phyloP scores from a whole-genome alignment of 2,329 filamentous ascomycete genomes.

The Exophiala phaeomuriformis region DNA sequence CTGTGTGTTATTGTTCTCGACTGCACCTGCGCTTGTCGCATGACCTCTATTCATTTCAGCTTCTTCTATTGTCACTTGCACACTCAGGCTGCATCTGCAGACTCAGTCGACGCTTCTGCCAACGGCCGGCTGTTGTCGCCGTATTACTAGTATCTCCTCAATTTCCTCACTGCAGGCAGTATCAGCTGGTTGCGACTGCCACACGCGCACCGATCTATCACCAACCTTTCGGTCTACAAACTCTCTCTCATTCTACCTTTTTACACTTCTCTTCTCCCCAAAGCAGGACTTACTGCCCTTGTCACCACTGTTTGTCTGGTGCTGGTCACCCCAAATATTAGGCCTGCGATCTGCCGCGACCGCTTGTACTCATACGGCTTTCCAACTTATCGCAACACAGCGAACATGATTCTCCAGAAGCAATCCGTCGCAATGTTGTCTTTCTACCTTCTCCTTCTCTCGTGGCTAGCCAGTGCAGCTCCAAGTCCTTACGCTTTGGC shows the following conservation, averaged over 20 bases:
- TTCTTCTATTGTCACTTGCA: conserved; percentile 2
- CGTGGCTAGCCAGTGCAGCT: conserved; percentile 10
- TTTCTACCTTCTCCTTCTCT: conserved; percentile 9
- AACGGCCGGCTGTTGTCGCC: not conserved
- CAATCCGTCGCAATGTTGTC: conserved; percentile 9
- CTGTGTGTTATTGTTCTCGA: not conserved
- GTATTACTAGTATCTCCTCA: not conserved
- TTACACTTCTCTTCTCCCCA: not conserved
- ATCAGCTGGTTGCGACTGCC: conserved; percentile 1
- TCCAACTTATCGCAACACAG: not conserved
- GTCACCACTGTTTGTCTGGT: conserved; percentile 4
- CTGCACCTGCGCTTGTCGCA: conserved; percentile 6
- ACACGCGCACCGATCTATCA: not conserved
- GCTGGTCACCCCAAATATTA: conserved; percentile 7
- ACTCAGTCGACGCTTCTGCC: not conserved
- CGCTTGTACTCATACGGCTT: not conserved
- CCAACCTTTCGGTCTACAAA: not conserved
- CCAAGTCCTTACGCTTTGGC: conserved; percentile 8
- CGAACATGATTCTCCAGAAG: not conserved
- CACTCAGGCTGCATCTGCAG: not conserved
- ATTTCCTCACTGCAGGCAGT: not conserved
- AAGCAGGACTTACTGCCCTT: not conserved
- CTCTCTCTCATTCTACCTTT: not conserved
- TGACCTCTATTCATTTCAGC: conserved; percentile 9
- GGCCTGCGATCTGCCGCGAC: not conserved